Percentiles rank a stretch among this genome's conserved stretches.
These are phyloP conservation scores for Lipomyces yamanashiensis DNA, from an alignment of 805 yeast genomes.

Conservation along the genomic window DNA sequence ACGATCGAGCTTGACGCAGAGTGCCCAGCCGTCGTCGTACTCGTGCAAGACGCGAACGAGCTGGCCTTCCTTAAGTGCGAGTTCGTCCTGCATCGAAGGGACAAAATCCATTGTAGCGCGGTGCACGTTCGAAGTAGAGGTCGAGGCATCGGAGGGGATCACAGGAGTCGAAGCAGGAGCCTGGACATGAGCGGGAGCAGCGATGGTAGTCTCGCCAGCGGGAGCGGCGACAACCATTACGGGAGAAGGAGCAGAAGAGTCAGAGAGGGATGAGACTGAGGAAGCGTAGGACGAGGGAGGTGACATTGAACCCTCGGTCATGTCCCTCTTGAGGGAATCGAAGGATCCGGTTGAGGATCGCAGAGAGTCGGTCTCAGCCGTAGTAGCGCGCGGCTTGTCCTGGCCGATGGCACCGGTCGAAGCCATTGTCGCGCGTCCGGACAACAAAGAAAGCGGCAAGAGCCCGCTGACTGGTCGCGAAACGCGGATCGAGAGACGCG, in stretches of 20 bases:
- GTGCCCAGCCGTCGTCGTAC: conserved; percentile 41
- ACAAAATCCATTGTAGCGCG: conserved; percentile 38
- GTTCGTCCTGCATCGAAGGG: conserved; percentile 40
- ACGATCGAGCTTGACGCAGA: conserved; percentile 36
- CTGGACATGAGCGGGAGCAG: conserved; percentile 1
- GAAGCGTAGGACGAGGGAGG: conserved; percentile 16
- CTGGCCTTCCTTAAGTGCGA: conserved; percentile 38
- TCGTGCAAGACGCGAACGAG: conserved; percentile 38
- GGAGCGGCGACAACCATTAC: conserved; percentile 22
- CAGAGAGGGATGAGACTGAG: conserved; percentile 11
- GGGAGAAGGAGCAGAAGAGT: conserved; percentile 23
- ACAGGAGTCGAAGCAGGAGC: conserved; percentile 9
- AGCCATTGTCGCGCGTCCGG: conserved; percentile 28
- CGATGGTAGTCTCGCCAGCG: conserved; percentile 3
- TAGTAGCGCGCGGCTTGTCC: not conserved
- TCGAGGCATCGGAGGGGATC: conserved; percentile 16
- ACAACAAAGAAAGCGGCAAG: conserved; percentile 34
- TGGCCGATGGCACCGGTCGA: conserved; percentile 29
- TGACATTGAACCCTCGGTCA: conserved; percentile 1
- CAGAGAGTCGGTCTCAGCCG: conserved; percentile 4
- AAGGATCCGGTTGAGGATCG: conserved; percentile 12
- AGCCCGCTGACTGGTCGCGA: conserved; percentile 31
- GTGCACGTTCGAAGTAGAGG: conserved; percentile 36
- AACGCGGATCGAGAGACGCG: conserved; percentile 35
- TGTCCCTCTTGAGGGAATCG: conserved; percentile 5